These are phyloP conservation scores for Mycena galopus DNA, from an alignment of 768 basidiomycete species.

Conservation along the genomic window DNA sequence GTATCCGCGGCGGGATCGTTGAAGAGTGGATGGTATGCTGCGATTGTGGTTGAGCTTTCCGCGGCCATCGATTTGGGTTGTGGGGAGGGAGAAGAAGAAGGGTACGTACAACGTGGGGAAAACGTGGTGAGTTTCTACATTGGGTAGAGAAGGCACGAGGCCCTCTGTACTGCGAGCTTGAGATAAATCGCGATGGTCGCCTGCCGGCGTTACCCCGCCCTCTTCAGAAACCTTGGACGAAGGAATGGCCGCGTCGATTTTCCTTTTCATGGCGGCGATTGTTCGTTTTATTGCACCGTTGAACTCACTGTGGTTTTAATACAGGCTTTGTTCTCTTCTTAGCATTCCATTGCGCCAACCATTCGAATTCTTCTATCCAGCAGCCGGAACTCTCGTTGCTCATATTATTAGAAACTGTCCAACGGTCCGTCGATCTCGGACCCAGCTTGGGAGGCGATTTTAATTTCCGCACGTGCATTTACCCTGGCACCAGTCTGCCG, in stretches of 20 bases:
- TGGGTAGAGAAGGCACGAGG: not conserved
- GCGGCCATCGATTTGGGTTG: slow-evolving; percentile 16
- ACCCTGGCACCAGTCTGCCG: no score
- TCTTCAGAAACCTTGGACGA: no score
- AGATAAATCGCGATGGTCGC: not conserved
- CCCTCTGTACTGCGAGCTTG: not conserved
- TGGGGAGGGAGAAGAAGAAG: not conserved
- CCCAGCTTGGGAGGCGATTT: not conserved
- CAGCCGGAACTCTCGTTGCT: not conserved
- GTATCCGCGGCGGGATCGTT: slow-evolving; percentile 50
- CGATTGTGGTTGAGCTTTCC: not conserved
- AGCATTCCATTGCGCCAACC: no score
- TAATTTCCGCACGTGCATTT: not conserved
- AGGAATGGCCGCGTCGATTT: no score
- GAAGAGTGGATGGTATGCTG: slow-evolving; percentile 29
- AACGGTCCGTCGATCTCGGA: not conserved
- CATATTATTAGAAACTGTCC: not conserved
- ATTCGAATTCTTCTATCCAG: not conserved
- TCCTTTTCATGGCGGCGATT: no score
- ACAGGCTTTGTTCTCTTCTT: no score
- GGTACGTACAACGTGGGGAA: slow-evolving; percentile 1
- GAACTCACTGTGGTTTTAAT: no score
- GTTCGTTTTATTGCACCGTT: no score
- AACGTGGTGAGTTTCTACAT: slow-evolving; percentile 8
- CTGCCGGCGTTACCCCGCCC: no score